Evolutionary conservation across 495 filamentous ascomycete species (phyloP).

Genomic region (Penicillium canariense): DNA sequence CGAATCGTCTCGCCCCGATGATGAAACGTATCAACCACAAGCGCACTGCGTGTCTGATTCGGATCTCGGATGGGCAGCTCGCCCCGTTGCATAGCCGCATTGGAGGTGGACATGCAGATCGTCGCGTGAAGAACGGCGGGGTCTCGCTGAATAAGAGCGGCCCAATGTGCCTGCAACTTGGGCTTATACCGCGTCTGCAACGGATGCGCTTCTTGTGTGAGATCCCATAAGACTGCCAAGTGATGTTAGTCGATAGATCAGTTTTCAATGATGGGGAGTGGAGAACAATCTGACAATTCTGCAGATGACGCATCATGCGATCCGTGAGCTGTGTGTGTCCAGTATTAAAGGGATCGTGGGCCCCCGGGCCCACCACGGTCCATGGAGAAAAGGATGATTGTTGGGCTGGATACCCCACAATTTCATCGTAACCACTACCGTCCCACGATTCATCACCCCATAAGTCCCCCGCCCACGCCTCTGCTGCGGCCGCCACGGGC

Average conservation of each 20-base stretch:
- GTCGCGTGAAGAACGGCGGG: constrained; percentile 43
- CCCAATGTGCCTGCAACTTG: constrained; percentile 44
- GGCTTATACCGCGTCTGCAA: constrained; percentile 39
- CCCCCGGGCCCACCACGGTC: constrained; percentile 33
- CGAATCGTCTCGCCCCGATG: constrained; percentile 48
- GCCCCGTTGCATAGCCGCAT: constrained; percentile 38
- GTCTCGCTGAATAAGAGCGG: constrained; percentile 37
- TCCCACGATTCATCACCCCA: constrained; percentile 14
- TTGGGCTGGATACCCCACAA: constrained; percentile 11
- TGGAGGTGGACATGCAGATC: constrained; percentile 45
- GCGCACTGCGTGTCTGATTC: constrained; percentile 31
- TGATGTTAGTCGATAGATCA: constrained; percentile 8
- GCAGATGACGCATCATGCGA: constrained; percentile 43
- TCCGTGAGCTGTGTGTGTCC: constrained; percentile 43
- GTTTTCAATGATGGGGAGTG: not conserved
- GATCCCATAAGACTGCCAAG: constrained; percentile 38
- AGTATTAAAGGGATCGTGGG: constrained; percentile 43
- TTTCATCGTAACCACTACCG: constrained; percentile 12
- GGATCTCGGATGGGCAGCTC: constrained; percentile 41
- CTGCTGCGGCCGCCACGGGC: not conserved
- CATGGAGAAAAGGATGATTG: constrained; percentile 15
- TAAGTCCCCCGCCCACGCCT: not conserved
- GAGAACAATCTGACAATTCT: constrained; percentile 34
- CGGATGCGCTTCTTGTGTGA: constrained; percentile 42
- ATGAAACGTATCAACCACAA: constrained; percentile 45